Evolutionary conservation across 257 asterid species (phyloP).

Genomic region (Plantago elongata): DNA sequence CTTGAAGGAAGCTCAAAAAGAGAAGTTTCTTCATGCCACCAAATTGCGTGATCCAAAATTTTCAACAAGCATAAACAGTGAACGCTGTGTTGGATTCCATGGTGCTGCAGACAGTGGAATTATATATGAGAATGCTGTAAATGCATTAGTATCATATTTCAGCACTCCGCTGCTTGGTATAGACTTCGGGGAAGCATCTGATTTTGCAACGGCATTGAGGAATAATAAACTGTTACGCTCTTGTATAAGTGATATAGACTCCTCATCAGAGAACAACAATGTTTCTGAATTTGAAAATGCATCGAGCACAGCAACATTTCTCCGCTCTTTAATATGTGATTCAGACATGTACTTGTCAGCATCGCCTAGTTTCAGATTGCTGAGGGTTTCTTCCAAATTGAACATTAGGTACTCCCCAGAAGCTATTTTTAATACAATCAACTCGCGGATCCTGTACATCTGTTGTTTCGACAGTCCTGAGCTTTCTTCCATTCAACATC

Average conservation of each 20-base stretch:
- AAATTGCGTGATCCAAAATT: background rate
- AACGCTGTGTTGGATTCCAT: background rate
- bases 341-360: background rate
- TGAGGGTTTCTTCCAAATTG: background rate
- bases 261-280: no score
- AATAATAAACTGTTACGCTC: no score
- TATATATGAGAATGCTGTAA: background rate
- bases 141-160: no score
- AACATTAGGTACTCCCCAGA: background rate
- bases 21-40: background rate
- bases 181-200: no score
- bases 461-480: background rate
- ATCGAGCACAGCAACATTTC: background rate
- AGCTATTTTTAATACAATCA: background rate
- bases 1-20: background rate
- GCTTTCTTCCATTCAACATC: background rate
- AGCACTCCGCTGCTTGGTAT: no score
- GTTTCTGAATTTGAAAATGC: no score
- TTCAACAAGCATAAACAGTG: background rate
- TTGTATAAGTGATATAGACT: no score
- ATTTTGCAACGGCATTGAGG: no score
- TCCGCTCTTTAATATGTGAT: background rate
- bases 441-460: slow-evolving; percentile 5
- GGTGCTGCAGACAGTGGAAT: background rate
- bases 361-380: background rate